Evolutionary conservation across 2,329 filamentous ascomycete species (phyloP).

Genomic region (Byssothecium circinans): DNA sequence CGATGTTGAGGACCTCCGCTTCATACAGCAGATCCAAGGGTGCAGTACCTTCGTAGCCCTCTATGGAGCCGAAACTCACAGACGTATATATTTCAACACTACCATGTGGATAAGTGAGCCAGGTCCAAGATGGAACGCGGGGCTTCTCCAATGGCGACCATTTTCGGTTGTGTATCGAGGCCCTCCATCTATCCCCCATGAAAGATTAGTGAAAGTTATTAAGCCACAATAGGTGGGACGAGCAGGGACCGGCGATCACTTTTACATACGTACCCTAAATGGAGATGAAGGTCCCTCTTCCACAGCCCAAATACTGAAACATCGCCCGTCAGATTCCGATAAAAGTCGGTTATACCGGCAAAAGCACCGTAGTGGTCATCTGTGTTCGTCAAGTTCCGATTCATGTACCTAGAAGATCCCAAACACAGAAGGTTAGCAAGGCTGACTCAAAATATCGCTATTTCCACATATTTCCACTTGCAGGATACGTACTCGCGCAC

Average conservation of each 20-base stretch:
- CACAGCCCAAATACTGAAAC: background rate
- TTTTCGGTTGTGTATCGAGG: background rate
- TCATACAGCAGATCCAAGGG: background rate
- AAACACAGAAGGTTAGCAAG: background rate
- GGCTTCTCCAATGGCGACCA: background rate
- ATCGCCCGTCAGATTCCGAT: background rate
- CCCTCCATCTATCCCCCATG: background rate
- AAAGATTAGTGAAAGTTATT: background rate
- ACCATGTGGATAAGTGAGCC: slow-evolving; percentile 2
- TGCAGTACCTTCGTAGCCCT: background rate
- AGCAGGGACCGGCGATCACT: background rate
- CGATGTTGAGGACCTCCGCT: background rate
- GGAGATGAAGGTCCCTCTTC: background rate
- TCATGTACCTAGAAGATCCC: background rate
- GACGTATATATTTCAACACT: background rate
- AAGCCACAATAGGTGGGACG: too few relatives aligned
- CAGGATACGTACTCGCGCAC: background rate
- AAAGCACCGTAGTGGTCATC: slow-evolving; percentile 1
- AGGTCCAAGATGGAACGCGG: background rate
- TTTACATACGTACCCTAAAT: background rate
- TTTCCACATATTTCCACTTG: background rate
- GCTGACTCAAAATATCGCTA: too few relatives aligned
- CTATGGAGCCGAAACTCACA: background rate
- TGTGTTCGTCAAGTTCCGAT: background rate
- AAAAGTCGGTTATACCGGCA: background rate